phyloP scores from a whole-genome alignment of 1,139 yeast species.

The Pichia sp. region DNA sequence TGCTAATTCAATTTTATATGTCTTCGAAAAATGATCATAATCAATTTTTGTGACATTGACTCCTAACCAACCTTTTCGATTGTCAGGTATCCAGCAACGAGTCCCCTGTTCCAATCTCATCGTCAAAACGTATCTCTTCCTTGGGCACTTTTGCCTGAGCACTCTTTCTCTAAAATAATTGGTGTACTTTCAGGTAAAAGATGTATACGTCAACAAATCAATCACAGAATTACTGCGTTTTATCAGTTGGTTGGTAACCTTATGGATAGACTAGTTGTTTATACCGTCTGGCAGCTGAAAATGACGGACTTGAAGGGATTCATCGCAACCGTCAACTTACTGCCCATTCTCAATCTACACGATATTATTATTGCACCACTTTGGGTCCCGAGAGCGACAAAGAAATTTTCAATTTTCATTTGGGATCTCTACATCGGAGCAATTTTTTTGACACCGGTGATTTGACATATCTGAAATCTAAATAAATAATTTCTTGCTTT shows the following conservation, averaged over 20 bases:
- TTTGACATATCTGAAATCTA: too few species aligned
- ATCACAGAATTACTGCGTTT: neutral
- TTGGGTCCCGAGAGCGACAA: neutral
- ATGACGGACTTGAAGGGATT: neutral
- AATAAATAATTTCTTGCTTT: too few species aligned
- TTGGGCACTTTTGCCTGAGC: neutral
- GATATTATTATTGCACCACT: slow-evolving; percentile 5
- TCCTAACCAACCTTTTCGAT: slow-evolving; percentile 85
- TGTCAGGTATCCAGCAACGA: slow-evolving; percentile 95
- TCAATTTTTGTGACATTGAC: slow-evolving; percentile 62
- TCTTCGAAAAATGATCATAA: slow-evolving; percentile 34
- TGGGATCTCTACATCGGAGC: neutral
- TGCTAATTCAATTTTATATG: slow-evolving; percentile 55
- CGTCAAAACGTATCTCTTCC: neutral
- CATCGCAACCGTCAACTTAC: neutral
- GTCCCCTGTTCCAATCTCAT: slow-evolving; percentile 27
- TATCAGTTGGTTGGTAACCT: neutral
- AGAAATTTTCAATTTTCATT: neutral
- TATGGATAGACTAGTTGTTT: neutral
- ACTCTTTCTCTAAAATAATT: neutral
- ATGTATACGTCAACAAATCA: neutral
- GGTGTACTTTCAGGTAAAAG: neutral
- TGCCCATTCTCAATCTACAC: neutral
- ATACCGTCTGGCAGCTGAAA: neutral
- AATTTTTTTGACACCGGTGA: too few species aligned